Percentiles rank a stretch among this genome's conserved stretches.
Conservation (phyloP, 805 yeast genomes). For the Saccharomycopsis fibuligera region DNA sequence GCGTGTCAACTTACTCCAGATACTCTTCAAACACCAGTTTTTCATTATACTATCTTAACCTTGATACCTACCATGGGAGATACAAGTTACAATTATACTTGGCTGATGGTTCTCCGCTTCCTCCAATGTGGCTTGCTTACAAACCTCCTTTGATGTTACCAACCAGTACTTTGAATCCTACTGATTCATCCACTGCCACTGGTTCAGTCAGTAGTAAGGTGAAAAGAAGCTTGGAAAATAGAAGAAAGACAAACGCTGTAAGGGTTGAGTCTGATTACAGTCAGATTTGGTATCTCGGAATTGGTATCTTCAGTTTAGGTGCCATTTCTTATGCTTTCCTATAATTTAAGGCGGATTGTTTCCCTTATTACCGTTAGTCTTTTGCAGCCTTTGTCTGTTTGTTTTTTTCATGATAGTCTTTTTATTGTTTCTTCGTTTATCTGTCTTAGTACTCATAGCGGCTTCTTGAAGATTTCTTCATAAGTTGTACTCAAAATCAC, state of each 20-base stretch:
- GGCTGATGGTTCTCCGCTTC: slow-evolving; percentile 72
- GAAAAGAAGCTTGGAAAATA: slow-evolving; percentile 57
- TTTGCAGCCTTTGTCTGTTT: no score
- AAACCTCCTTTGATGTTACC: slow-evolving; percentile 96
- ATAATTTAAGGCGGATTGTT: not conserved
- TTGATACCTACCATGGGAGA: slow-evolving; percentile 82
- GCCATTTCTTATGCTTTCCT: slow-evolving; percentile 20
- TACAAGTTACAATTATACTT: slow-evolving; percentile 66
- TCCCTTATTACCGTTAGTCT: no score
- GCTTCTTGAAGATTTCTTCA: no score
- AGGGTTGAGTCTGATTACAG: slow-evolving; percentile 38
- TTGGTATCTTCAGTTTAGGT: slow-evolving; percentile 29
- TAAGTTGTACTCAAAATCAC: no score
- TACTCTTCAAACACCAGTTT: slow-evolving; percentile 64
- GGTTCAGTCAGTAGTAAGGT: slow-evolving; percentile 28
- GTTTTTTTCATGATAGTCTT: not conserved
- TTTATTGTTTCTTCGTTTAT: not conserved
- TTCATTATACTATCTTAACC: slow-evolving; percentile 47
- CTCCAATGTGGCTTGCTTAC: slow-evolving; percentile 88
- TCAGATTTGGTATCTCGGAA: slow-evolving; percentile 50
- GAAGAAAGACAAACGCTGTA: slow-evolving; percentile 69
- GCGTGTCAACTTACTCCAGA: slow-evolving; percentile 58
- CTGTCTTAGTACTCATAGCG: no score
- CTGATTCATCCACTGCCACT: slow-evolving; percentile 37
- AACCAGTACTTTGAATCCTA: slow-evolving; percentile 84